Percentiles rank a stretch among this genome's conserved stretches.
phyloP scores from a whole-genome alignment of 2,329 filamentous ascomycete genomes.

The Beauveria sp. region DNA sequence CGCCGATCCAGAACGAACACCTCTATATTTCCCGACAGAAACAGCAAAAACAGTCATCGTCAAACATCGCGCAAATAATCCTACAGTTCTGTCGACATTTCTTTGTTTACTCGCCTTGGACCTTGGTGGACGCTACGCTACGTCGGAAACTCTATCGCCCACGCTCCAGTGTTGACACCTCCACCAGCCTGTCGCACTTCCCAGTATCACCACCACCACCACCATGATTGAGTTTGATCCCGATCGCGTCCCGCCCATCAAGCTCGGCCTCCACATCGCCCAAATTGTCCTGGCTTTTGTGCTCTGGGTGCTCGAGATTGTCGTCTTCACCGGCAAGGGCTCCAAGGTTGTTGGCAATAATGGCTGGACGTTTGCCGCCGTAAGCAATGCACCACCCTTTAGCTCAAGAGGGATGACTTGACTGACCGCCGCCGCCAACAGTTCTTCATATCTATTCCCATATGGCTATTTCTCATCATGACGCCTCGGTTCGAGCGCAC shows the following conservation, averaged over 20 bases:
- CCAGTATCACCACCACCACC: not conserved
- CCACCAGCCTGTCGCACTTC: not conserved
- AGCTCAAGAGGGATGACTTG: not conserved
- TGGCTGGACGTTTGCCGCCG: constrained; percentile 57
- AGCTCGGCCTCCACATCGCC: constrained; percentile 48
- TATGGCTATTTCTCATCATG: constrained; percentile 58
- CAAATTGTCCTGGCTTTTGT: constrained; percentile 49
- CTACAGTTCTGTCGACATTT: not conserved
- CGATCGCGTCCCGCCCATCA: constrained; percentile 46
- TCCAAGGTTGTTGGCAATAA: constrained; percentile 48
- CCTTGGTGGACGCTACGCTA: not conserved
- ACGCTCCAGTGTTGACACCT: not conserved
- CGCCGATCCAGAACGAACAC: constrained; percentile 1
- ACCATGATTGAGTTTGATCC: constrained; percentile 46
- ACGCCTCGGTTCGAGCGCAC: constrained; percentile 56
- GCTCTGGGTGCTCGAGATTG: constrained; percentile 52
- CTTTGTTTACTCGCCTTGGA: not conserved
- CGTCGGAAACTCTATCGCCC: not conserved
- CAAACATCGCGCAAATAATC: not conserved
- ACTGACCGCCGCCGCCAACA: constrained; percentile 22
- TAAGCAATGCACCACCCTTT: constrained; percentile 28
- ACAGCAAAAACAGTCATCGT: not conserved
- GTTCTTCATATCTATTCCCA: constrained; percentile 58
- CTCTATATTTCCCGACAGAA: not conserved
- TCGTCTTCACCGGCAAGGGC: constrained; percentile 43